Percentiles rank a stretch among this genome's conserved stretches.
Conservation (phyloP, 306 rosid genomes). For the Castanea mollissima region DNA sequence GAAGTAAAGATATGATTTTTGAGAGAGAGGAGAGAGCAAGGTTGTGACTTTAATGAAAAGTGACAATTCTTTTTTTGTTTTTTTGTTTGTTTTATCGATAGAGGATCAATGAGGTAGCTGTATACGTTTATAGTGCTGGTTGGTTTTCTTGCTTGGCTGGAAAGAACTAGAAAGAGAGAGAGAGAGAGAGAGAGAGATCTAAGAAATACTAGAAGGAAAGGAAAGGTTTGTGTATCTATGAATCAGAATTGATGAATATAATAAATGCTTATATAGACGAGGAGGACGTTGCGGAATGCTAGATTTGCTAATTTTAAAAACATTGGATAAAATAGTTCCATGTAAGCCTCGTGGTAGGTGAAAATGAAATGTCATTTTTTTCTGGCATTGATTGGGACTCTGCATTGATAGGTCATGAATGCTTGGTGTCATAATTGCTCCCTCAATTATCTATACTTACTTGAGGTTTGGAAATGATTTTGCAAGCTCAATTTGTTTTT, state of each 20-base stretch:
- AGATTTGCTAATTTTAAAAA: too few relatives aligned
- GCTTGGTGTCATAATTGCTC: neutral
- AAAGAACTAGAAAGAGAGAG: neutral
- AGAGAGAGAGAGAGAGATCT: neutral
- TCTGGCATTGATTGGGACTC: slow-evolving; percentile 1
- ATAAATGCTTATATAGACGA: neutral
- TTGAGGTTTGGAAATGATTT: neutral
- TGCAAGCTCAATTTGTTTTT: too few relatives aligned
- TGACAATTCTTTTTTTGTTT: neutral
- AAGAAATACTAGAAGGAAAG: neutral
- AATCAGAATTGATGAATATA: too few relatives aligned
- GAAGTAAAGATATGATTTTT: too few relatives aligned
- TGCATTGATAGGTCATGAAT: neutral
- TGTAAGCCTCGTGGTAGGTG: neutral
- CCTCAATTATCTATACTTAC: neutral
- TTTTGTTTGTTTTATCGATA: neutral
- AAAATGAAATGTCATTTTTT: slow-evolving; percentile 13
- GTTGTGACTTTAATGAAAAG: too few relatives aligned
- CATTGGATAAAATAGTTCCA: neutral
- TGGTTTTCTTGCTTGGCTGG: neutral
- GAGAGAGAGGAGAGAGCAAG: too few relatives aligned
- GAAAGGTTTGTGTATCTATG: too few relatives aligned
- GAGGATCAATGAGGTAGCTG: neutral
- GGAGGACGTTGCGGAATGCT: neutral
- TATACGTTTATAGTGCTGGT: neutral